Base-by-base conservation (phyloP, 1,284 basidiomycete genomes). In the Farysia itapuensis region DNA sequence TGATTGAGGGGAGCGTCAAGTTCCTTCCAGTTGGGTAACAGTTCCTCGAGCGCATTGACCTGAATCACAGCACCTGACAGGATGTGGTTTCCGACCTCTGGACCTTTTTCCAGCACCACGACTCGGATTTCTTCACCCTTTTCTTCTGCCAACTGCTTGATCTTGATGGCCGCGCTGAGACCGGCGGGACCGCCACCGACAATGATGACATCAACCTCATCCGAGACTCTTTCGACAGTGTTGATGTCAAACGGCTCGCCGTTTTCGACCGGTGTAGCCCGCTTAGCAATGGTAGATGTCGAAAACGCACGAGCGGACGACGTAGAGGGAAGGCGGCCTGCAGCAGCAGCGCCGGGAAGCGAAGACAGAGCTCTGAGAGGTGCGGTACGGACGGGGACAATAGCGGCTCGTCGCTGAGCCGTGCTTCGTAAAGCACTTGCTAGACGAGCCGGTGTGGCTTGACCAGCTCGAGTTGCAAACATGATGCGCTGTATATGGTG, bases 41-140 rank as follows among this genome's bases (percentile, higher is more conserved):
- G 85, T 72, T 97, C 93, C 59, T 95, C 84, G 29, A 98, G 83
- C 3, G 93, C 91, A 28, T 86, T 83, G 6, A 93, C 88, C 79
- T 98, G 93, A 49, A 98, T 85, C 39, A 97, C 93, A 1, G 93
- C 93, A 14, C 94, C 95, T 4, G 92, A 97, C 14, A 97, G 83
- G 61, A 94, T 93, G 77, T 98, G 94, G 11, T 92, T 86, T 43
- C 93, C 93, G 35, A 92, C 84, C 83, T 97, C 94, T 14, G 83
- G 81, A 12, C 91, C 92, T 79, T 98, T 98, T 80, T 98, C 95
- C 11, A 98, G 82, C 0, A 98, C 87, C 30, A 98, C 89, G 12
- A 98, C 92, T 21, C 94, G 83, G 23, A 96, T 82, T 56, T 92
- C 87, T 53, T 84, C 84, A 23, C 81, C 81, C 37, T 82, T 84